A percentile compares a stretch with the other conserved stretches of the same genome.
phyloP scores from a whole-genome alignment of 2,329 filamentous ascomycete genomes.

The Fonsecaea nubica region DNA sequence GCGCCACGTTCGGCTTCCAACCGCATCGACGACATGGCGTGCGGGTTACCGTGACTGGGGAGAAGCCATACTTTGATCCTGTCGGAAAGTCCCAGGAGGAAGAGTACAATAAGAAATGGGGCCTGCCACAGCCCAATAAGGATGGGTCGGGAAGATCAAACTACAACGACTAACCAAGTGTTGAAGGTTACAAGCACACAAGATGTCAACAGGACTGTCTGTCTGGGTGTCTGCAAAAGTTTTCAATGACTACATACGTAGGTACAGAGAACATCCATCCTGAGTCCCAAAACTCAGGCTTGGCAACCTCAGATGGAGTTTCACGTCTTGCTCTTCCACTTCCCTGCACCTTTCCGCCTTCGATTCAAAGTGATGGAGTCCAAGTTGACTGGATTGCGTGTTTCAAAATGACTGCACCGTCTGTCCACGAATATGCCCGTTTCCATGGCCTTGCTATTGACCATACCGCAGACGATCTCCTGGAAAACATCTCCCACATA shows the following conservation, averaged over 20 bases:
- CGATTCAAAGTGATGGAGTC: not conserved
- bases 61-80: slow-evolving; percentile 54
- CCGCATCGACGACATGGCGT: slow-evolving; percentile 64
- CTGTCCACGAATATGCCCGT: slow-evolving; percentile 56
- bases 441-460: slow-evolving; percentile 52
- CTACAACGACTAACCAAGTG: slow-evolving; percentile 59
- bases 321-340: not conserved
- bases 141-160: slow-evolving; percentile 63
- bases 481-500: slow-evolving; percentile 31
- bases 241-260: not conserved
- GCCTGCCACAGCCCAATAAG: slow-evolving; percentile 60
- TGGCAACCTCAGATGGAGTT: not conserved
- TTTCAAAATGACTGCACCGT: slow-evolving; percentile 43
- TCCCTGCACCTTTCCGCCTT: not conserved
- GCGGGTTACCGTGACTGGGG: slow-evolving; percentile 56
- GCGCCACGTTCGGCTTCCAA: slow-evolving; percentile 50
- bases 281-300: not conserved
- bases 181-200: not conserved
- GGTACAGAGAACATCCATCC: not conserved
- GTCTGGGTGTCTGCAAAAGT: not conserved
- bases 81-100: slow-evolving; percentile 61
- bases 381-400: not conserved
- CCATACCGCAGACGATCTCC: slow-evolving; percentile 44
- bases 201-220: not conserved
- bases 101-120: slow-evolving; percentile 56